These are phyloP conservation scores for Tolypocladium sp. DNA, from an alignment of 2,329 filamentous ascomycete genomes.

Conservation along the genomic window DNA sequence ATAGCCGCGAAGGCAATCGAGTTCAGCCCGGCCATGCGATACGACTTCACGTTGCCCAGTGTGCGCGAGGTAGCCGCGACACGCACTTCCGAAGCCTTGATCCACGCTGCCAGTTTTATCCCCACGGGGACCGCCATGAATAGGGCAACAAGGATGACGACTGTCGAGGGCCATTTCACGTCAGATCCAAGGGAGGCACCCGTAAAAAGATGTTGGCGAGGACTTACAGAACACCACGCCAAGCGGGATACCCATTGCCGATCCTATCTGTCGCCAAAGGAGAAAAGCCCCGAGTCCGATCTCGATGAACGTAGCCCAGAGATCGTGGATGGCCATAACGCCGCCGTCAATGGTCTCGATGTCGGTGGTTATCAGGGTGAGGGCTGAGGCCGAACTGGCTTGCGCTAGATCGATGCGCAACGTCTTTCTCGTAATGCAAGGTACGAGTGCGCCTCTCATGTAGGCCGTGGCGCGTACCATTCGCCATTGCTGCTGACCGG, in stretches of 20 bases:
- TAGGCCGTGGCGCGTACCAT: constrained; percentile 18
- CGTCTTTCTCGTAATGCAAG: constrained; percentile 15
- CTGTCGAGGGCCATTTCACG: too few species aligned
- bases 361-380: constrained; percentile 40
- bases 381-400: constrained; percentile 22
- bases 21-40: too few species aligned
- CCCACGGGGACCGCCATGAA: too few species aligned
- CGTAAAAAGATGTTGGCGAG: too few species aligned
- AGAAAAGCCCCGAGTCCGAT: constrained; percentile 36
- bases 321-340: constrained; percentile 24
- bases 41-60: too few species aligned
- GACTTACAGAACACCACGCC: too few species aligned
- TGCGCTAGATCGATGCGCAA: constrained; percentile 14
- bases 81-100: too few species aligned
- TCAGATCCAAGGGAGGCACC: too few species aligned
- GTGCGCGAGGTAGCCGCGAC: too few species aligned
- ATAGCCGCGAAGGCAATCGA: too few species aligned
- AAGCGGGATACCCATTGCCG: background rate
- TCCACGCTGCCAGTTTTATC: too few species aligned
- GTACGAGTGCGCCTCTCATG: constrained; percentile 22
- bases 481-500: constrained; percentile 15
- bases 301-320: constrained; percentile 31
- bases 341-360: constrained; percentile 31
- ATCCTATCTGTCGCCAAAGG: constrained; percentile 25
- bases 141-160: too few species aligned